Percentiles rank a stretch among this genome's conserved stretches.
Evolutionary conservation across 371 early-diverging fungal genomes (phyloP).

Genomic region (Mucor mucedo): DNA sequence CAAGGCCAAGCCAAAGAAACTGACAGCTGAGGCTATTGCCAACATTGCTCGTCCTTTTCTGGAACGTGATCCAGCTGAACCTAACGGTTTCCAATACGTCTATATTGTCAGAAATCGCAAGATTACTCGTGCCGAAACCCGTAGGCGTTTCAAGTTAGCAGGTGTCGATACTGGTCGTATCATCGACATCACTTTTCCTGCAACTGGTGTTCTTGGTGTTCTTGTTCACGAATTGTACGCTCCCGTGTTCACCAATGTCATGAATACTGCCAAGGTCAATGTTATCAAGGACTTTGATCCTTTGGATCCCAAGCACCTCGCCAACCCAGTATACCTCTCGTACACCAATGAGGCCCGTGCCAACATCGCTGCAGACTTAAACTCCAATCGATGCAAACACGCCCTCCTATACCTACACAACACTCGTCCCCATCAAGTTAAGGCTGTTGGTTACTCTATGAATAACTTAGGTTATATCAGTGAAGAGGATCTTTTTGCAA

Average conservation of each 20-base stretch:
- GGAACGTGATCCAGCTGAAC: no score
- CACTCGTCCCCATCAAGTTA: neutral
- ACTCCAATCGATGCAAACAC: neutral
- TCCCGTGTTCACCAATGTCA: neutral
- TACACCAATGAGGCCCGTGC: neutral
- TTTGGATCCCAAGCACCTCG: neutral
- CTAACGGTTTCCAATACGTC: no score
- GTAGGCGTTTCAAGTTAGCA: no score
- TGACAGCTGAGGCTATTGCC: no score
- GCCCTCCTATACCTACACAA: neutral
- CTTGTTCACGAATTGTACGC: constrained; percentile 3
- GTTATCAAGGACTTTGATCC: neutral
- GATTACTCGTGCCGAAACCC: no score
- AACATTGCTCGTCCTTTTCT: no score
- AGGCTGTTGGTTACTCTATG: neutral
- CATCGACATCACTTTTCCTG: constrained; percentile 14
- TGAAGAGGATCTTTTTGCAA: neutral
- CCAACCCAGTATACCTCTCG: neutral
- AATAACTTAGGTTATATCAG: neutral
- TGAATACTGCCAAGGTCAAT: neutral
- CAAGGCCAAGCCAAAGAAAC: no score
- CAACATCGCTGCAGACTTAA: neutral
- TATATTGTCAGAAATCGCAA: no score
- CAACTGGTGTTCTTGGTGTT: neutral
- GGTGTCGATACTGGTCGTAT: no score